phyloP scores from a whole-genome alignment of 177 flowering plant species.

The Vitis hybrid region DNA sequence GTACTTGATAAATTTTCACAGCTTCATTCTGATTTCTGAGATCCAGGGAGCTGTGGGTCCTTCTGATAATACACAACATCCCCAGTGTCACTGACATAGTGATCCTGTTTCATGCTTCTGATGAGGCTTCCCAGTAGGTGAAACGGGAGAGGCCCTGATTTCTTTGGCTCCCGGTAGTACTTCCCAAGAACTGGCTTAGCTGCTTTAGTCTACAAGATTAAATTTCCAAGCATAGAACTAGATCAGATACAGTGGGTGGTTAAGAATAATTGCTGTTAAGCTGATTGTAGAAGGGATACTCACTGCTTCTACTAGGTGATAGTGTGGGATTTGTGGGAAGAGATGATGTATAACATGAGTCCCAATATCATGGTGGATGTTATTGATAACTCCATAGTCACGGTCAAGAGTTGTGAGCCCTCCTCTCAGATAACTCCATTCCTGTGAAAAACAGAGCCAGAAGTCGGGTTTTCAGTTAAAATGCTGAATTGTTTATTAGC shows the following conservation, averaged over 20 bases:
- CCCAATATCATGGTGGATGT: constrained; percentile 93
- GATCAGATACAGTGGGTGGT: too few species aligned
- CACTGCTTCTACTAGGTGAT: constrained; percentile 83
- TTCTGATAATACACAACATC: constrained; percentile 37
- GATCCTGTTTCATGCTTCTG: constrained; percentile 57
- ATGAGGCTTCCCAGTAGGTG: constrained; percentile 51
- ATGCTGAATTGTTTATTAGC: too few species aligned
- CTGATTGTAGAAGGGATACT: background rate
- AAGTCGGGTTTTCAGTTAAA: too few species aligned
- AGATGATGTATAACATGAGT: constrained; percentile 96
- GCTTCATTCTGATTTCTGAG: constrained; percentile 16
- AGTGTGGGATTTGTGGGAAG: constrained; percentile 96
- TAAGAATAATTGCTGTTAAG: background rate
- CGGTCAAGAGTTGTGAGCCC: constrained; percentile 89
- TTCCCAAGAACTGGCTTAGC: constrained; percentile 76
- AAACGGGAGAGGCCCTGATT: constrained; percentile 68
- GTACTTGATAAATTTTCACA: background rate
- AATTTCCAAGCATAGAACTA: background rate
- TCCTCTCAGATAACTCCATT: constrained; percentile 92
- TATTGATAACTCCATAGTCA: constrained; percentile 77
- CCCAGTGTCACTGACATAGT: constrained; percentile 73
- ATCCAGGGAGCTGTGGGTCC: constrained; percentile 26
- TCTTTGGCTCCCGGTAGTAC: constrained; percentile 73
- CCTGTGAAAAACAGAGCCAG: constrained; percentile 33
- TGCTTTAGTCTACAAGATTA: constrained; percentile 56